These are phyloP conservation scores for Medicago lupulina DNA, from an alignment of 306 rosid species.

Conservation along the genomic window DNA sequence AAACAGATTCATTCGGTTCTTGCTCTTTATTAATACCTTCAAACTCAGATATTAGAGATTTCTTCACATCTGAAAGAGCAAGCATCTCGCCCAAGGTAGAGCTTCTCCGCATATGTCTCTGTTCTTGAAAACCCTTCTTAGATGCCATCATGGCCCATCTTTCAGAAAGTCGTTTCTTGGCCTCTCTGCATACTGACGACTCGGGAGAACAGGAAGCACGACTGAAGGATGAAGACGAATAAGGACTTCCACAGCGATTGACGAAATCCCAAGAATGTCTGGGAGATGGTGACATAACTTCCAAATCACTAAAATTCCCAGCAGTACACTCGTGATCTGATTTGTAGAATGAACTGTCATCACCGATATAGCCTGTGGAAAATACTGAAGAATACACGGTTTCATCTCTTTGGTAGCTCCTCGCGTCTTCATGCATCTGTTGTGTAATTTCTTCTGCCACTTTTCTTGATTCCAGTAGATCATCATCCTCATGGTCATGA, in stretches of 20 bases:
- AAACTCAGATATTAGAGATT: conserved; percentile 56
- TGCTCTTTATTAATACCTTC: conserved; percentile 51
- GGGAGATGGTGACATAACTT: conserved; percentile 85
- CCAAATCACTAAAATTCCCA: conserved; percentile 80
- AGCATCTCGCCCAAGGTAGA: conserved; percentile 99
- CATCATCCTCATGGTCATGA: conserved; percentile 61
- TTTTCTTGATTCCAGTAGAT: conserved; percentile 62
- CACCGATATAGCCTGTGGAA: conserved; percentile 89
- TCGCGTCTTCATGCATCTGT: conserved; percentile 57
- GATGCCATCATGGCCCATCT: conserved; percentile 97
- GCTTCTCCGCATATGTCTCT: conserved; percentile 75
- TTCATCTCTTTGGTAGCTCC: conserved; percentile 75
- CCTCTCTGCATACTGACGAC: conserved; percentile 95
- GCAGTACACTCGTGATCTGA: conserved; percentile 76
- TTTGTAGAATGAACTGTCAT: conserved; percentile 91
- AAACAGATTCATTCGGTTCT: conserved; percentile 59
- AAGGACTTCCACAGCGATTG: conserved; percentile 77
- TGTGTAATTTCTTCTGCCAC: conserved; percentile 60
- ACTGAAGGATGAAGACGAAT: conserved; percentile 84
- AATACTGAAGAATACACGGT: conserved; percentile 75
- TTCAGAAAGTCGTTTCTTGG: conserved; percentile 97
- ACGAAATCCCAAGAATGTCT: conserved; percentile 92
- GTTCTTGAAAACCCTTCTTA: conserved; percentile 71
- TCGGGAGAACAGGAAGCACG: conserved; percentile 90
- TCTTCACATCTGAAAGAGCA: conserved; percentile 79